Base-by-base conservation (phyloP, 495 filamentous ascomycete genomes). In the Tuber brumale region DNA sequence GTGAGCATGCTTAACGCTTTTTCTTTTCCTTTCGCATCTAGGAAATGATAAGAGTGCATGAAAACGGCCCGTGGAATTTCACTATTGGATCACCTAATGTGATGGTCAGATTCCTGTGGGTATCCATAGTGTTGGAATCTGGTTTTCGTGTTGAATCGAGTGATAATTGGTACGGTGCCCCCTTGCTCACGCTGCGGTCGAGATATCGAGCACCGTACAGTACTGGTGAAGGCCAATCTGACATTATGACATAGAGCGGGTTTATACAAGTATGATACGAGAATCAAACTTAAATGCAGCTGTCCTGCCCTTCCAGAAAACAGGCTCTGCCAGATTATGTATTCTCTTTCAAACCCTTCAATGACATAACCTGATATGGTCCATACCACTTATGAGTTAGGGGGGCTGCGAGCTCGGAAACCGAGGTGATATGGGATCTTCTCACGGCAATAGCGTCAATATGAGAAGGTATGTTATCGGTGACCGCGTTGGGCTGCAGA, bases 71-170 rank as follows among this genome's bases (percentile, higher is more conserved):
- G 57, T 66, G 57, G 57, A 66, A 31, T 31, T 66, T 66, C 57
- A 66, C 57, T 66, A 66, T 31, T 66, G 57, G 57, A n/a, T 16
- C 51, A 61, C 51, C 12, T 61, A 61, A 61, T 61, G 51, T 61
- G 23, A 31, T 61, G n/a, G 51, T 31, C 12, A 66, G 57, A 31
- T 66, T 66, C 57, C 3, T 31, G 27, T 31, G 57, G 57, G 57
- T 66, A 6, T 2, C 57, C n/a, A 31, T 31, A n/a, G 27, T 31
- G 48, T n/a, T n/a, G 12, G 57, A n/a, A 66, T 66, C 27, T 66
- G 57, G n/a, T 66, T 66, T 66, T 66, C 57, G 48, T 66, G 57
- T 18, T 66, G 57, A n/a, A 66, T 66, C 57, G 27, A 66, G 57
- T 31, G 27, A 66, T 66, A 31, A 66, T 66, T 66, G 37, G 37